Conservation (phyloP, 1,284 basidiomycete genomes). For the Ustilago shanxiensis region DNA sequence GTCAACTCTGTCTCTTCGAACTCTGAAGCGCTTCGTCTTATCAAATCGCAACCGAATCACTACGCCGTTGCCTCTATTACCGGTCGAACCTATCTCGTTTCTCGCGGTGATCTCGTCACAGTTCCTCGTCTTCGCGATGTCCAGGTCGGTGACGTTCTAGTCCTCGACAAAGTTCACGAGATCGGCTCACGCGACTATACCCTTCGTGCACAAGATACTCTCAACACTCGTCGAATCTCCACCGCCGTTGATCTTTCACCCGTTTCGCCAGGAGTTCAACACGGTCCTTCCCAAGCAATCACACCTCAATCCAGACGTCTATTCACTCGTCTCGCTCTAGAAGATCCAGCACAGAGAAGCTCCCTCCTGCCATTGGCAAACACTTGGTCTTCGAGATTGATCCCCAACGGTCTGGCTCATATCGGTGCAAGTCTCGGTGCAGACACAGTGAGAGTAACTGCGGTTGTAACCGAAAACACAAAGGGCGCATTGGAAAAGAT, state of each 20-base stretch:
- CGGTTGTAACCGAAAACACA: slow-evolving; percentile 95
- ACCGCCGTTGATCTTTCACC: slow-evolving; percentile 34
- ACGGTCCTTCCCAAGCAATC: slow-evolving; percentile 23
- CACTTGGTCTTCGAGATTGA: slow-evolving; percentile 60
- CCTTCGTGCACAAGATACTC: slow-evolving; percentile 74
- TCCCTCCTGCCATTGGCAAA: slow-evolving; percentile 38
- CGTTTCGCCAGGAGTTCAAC: background rate
- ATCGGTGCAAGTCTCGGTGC: slow-evolving; percentile 56
- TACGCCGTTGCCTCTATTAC: slow-evolving; percentile 91
- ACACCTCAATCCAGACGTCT: slow-evolving; percentile 33
- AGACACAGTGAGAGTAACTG: slow-evolving; percentile 77
- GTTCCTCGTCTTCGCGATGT: slow-evolving; percentile 81
- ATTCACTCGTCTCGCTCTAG: slow-evolving; percentile 26
- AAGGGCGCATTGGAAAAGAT: slow-evolving; percentile 90
- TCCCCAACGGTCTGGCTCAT: slow-evolving; percentile 63
- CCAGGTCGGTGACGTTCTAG: slow-evolving; percentile 83
- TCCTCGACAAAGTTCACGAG: slow-evolving; percentile 89
- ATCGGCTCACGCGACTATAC: slow-evolving; percentile 95
- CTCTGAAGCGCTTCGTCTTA: slow-evolving; percentile 69
- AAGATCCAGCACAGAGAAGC: slow-evolving; percentile 8
- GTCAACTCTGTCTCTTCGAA: slow-evolving; percentile 16
- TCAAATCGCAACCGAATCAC: slow-evolving; percentile 79
- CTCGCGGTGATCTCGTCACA: slow-evolving; percentile 90
- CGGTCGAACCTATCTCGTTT: slow-evolving; percentile 86
- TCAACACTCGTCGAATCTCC: slow-evolving; percentile 47